Evolutionary conservation across 2,329 filamentous ascomycete genomes (phyloP).

Genomic region (Bipolaris sorokiniana): DNA sequence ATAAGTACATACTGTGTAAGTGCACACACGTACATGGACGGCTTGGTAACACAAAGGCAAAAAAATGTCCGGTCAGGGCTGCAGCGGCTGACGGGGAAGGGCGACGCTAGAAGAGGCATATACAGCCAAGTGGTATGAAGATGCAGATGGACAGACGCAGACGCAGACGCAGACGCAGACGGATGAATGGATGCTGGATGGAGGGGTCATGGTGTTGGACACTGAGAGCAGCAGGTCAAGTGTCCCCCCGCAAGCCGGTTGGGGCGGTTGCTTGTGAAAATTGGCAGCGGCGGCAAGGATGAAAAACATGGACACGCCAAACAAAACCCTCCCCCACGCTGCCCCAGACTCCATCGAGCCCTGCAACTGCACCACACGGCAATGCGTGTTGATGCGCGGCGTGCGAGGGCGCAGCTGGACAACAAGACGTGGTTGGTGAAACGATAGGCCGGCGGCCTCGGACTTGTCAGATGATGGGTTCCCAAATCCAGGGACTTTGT

Average conservation of each 20-base stretch:
- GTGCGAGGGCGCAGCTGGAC: conserved; percentile 8
- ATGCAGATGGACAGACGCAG: background rate
- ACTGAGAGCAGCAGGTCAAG: background rate
- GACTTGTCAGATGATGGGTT: conserved; percentile 40
- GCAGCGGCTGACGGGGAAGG: conserved; percentile 13
- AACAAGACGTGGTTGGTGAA: conserved; percentile 19
- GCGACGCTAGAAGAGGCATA: conserved; percentile 18
- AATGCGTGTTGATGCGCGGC: conserved; percentile 25
- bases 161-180: too few species aligned
- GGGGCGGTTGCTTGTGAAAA: conserved; percentile 38
- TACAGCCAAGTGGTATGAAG: conserved; percentile 20
- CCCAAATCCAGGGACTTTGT: conserved; percentile 6
- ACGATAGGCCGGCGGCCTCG: conserved; percentile 7
- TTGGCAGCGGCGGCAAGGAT: conserved; percentile 23
- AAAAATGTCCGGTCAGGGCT: background rate
- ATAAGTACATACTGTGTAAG: too few species aligned
- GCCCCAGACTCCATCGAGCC: background rate
- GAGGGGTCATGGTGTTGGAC: background rate
- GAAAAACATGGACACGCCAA: conserved; percentile 15
- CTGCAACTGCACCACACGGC: conserved; percentile 7
- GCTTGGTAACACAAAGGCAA: background rate
- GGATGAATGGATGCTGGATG: background rate
- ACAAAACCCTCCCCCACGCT: conserved; percentile 22
- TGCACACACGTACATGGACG: background rate
- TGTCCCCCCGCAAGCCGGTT: conserved; percentile 42